A percentile compares a stretch with the other conserved stretches of the same genome.
These are phyloP conservation scores for Acacia crassicarpa DNA, from an alignment of 306 rosid genomes.

Conservation along the genomic window DNA sequence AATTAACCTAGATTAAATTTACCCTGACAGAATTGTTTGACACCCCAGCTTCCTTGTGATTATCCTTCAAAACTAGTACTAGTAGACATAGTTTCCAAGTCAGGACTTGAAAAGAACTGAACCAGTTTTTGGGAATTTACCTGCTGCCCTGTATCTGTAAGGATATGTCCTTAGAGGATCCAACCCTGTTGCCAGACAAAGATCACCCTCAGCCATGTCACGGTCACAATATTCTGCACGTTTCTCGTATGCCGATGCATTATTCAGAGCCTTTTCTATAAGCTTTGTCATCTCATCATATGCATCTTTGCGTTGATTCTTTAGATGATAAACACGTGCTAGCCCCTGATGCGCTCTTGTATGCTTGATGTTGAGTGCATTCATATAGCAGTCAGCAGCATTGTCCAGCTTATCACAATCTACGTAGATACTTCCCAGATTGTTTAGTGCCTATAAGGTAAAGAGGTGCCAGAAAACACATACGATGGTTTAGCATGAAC, in stretches of 20 bases:
- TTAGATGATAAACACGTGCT: slow-evolving; percentile 65
- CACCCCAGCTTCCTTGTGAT: not conserved
- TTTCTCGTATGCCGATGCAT: slow-evolving; percentile 70
- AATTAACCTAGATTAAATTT: slow-evolving; percentile 10
- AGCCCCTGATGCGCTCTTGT: slow-evolving; percentile 70
- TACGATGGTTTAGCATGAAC: slow-evolving; percentile 11
- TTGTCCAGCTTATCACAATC: slow-evolving; percentile 60
- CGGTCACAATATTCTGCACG: slow-evolving; percentile 72
- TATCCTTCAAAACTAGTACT: not conserved
- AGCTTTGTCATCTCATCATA: slow-evolving; percentile 72
- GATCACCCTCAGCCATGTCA: slow-evolving; percentile 63
- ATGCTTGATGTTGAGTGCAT: slow-evolving; percentile 64
- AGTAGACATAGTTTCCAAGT: not conserved
- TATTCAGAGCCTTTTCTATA: slow-evolving; percentile 60
- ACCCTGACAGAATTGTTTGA: slow-evolving; percentile 1
- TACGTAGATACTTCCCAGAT: slow-evolving; percentile 59
- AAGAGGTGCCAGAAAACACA: not conserved
- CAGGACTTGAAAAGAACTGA: not conserved
- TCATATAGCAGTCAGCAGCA: slow-evolving; percentile 62
- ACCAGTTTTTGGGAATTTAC: slow-evolving; percentile 29
- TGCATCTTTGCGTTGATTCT: slow-evolving; percentile 54
- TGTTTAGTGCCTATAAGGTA: slow-evolving; percentile 54
- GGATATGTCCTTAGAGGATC: slow-evolving; percentile 70
- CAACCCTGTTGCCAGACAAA: slow-evolving; percentile 52
- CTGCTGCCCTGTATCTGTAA: slow-evolving; percentile 71